These are phyloP conservation scores for Protea cynaroides DNA, from an alignment of 164 flowering plant genomes.

Conservation along the genomic window DNA sequence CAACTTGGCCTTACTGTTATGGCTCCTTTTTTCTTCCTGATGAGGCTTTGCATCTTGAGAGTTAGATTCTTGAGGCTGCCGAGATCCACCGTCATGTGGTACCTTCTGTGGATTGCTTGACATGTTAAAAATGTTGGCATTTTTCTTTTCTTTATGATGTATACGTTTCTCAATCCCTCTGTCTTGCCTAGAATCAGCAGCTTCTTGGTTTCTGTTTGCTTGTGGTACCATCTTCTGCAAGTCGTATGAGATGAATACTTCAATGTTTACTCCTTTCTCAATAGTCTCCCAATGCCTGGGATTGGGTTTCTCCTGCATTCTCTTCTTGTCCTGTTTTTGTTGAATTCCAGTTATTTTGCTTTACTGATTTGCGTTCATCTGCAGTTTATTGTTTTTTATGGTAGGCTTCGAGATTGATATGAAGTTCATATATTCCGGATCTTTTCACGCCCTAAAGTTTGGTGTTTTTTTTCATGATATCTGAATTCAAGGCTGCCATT, in stretches of 20 bases:
- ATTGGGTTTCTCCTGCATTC: slow-evolving; percentile 16
- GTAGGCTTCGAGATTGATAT: slow-evolving; percentile 10
- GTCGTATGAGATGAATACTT: slow-evolving; percentile 12
- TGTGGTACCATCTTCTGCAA: slow-evolving; percentile 12
- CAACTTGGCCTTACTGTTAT: slow-evolving; percentile 17
- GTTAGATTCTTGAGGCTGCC: slow-evolving; percentile 24
- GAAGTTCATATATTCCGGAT: slow-evolving; percentile 10
- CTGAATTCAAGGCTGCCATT: slow-evolving; percentile 4
- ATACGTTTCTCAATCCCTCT: slow-evolving; percentile 10
- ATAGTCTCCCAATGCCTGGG: slow-evolving; percentile 19
- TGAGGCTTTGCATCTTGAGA: slow-evolving; percentile 20
- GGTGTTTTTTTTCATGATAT: slow-evolving; percentile 16
- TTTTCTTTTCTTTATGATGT: slow-evolving; percentile 27
- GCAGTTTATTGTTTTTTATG: slow-evolving; percentile 21
- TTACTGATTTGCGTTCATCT: slow-evolving; percentile 4
- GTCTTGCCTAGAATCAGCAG: slow-evolving; percentile 14
- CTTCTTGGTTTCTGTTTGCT: slow-evolving; percentile 16
- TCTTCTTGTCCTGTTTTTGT: slow-evolving; percentile 21
- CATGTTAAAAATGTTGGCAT: background rate
- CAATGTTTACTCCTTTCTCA: slow-evolving; percentile 18
- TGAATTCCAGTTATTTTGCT: slow-evolving; percentile 10
- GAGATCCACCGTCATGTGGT: slow-evolving; percentile 13
- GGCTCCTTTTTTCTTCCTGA: slow-evolving; percentile 21
- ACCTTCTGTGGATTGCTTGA: slow-evolving; percentile 19
- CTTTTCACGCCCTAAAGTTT: slow-evolving; percentile 13